Evolutionary conservation across 192 early-diverging fungal species (phyloP).

Genomic region (Martensiomyces pterosporus): DNA sequence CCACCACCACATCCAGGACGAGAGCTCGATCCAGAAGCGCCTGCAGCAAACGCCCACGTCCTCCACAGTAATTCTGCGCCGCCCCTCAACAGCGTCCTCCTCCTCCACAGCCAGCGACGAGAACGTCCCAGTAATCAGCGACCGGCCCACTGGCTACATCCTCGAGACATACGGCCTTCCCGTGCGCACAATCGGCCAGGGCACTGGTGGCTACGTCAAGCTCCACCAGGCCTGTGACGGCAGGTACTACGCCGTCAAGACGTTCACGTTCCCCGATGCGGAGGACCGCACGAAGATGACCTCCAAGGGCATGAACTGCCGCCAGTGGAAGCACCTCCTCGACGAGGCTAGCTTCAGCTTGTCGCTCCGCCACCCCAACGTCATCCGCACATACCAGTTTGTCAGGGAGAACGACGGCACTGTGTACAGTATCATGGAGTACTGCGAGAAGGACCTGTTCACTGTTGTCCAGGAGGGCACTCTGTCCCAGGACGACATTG

Average conservation of each 20-base stretch:
- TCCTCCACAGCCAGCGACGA: slow-evolving; percentile 43
- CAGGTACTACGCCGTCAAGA: slow-evolving; percentile 48
- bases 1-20: slow-evolving; percentile 19
- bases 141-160: slow-evolving; percentile 47
- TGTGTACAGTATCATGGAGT: slow-evolving; percentile 84
- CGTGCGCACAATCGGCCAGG: slow-evolving; percentile 46
- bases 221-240: slow-evolving; percentile 51
- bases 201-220: slow-evolving; percentile 51
- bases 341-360: slow-evolving; percentile 49
- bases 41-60: slow-evolving; percentile 36
- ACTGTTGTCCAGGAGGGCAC: slow-evolving; percentile 68
- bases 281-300: slow-evolving; percentile 30
- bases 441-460: slow-evolving; percentile 85
- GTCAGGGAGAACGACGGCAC: slow-evolving; percentile 59
- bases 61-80: slow-evolving; percentile 43
- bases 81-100: slow-evolving; percentile 44
- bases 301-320: slow-evolving; percentile 38
- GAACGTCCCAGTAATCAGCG: slow-evolving; percentile 46
- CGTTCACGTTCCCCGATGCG: slow-evolving; percentile 41
- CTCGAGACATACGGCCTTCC: slow-evolving; percentile 44
- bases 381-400: slow-evolving; percentile 73
- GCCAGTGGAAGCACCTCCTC: slow-evolving; percentile 47
- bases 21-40: slow-evolving; percentile 25
- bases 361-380: slow-evolving; percentile 69
- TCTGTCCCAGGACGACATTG: slow-evolving; percentile 69